Evolutionary conservation across 2,329 filamentous ascomycete genomes (phyloP).

Genomic region (Colletotrichum agaves): DNA sequence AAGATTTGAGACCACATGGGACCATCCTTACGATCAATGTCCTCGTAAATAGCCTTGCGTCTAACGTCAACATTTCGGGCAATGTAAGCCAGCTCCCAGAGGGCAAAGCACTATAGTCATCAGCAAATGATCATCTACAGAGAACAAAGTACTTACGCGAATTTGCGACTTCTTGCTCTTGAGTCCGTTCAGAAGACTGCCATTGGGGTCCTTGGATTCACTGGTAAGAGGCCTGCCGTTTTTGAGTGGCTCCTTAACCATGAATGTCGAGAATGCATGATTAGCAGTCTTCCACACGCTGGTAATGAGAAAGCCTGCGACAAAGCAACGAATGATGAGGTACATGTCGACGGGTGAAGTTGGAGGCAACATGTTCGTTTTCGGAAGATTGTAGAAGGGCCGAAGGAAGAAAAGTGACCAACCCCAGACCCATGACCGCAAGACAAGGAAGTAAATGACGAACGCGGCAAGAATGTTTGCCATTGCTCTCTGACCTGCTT

Average conservation of each 20-base stretch:
- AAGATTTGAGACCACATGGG: constrained; percentile 86
- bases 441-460: constrained; percentile 69
- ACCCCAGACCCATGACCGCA: constrained; percentile 74
- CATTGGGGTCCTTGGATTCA: constrained; percentile 91
- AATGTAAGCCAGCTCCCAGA: constrained; percentile 90
- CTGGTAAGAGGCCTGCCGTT: constrained; percentile 84
- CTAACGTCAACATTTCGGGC: constrained; percentile 79
- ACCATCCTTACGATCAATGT: constrained; percentile 84
- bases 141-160: constrained; percentile 60
- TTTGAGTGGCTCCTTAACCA: constrained; percentile 84
- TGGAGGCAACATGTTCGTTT: constrained; percentile 71
- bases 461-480: constrained; percentile 57
- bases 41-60: constrained; percentile 83
- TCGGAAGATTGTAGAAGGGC: constrained; percentile 79
- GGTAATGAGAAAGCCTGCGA: constrained; percentile 74
- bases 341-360: constrained; percentile 67
- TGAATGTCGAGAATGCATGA: constrained; percentile 80
- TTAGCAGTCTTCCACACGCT: constrained; percentile 83
- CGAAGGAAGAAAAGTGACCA: constrained; percentile 77
- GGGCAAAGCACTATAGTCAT: constrained; percentile 69
- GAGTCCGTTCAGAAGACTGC: constrained; percentile 84
- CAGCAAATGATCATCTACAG: background rate
- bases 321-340: constrained; percentile 65
- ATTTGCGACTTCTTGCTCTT: constrained; percentile 84
- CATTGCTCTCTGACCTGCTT: constrained; percentile 53